Evolutionary conservation across 176 grass and related monocot genomes (phyloP).

Genomic region (Avena insularis): DNA sequence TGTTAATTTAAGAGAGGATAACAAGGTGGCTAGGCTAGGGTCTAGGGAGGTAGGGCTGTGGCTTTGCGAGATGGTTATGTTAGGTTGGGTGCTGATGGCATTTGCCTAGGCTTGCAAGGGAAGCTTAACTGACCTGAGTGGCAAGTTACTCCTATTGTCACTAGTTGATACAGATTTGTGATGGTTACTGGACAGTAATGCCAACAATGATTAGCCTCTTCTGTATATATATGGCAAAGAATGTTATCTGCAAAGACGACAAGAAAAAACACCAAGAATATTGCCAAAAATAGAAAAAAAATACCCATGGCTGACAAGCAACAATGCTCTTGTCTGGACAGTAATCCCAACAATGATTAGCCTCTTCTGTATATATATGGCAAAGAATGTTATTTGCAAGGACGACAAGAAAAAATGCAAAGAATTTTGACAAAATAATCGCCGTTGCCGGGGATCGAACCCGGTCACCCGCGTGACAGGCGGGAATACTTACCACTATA

Average conservation of each 20-base stretch:
- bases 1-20: neutral
- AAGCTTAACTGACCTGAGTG: slow-evolving; percentile 27
- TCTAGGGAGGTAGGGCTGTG: neutral
- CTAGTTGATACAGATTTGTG: neutral
- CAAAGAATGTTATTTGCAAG: neutral
- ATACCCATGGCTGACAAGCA: too few relatives aligned
- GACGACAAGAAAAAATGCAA: neutral
- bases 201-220: neutral
- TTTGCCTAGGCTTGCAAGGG: slow-evolving; percentile 44
- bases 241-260: neutral
- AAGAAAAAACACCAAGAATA: neutral
- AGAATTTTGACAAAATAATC: too few relatives aligned
- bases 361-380: neutral
- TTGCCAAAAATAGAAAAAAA: too few relatives aligned
- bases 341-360: neutral
- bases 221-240: neutral
- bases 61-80: slow-evolving; percentile 20
- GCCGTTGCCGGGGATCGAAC: slow-evolving; percentile 80
- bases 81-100: slow-evolving; percentile 31
- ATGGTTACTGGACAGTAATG: neutral
- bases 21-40: neutral
- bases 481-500: slow-evolving; percentile 90
- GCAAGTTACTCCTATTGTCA: neutral
- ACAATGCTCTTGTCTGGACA: too few relatives aligned
- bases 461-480: slow-evolving; percentile 84